Conservation (phyloP, 2,329 filamentous ascomycete genomes). For the Pseudonectria buxi region DNA sequence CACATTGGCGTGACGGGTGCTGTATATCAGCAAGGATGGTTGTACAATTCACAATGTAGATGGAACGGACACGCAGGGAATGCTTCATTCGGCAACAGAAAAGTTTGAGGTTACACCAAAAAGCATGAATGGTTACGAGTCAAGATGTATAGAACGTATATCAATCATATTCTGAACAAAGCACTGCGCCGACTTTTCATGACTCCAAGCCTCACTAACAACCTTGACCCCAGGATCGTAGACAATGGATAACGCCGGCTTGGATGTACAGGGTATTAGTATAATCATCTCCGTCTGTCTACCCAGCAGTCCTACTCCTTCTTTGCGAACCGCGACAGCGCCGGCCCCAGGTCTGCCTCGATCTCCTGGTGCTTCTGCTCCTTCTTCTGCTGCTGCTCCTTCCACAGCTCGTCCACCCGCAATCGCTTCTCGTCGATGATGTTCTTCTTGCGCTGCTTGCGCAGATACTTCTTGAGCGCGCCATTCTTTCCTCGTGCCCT, state of each 20-base stretch:
- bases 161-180: neutral
- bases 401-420: constrained; percentile 75
- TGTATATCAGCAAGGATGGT: constrained; percentile 3
- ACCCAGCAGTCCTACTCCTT: constrained; percentile 41
- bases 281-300: too few relatives aligned
- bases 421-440: constrained; percentile 93
- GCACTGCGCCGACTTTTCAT: too few relatives aligned
- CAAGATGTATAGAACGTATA: constrained; percentile 1
- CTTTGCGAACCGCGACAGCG: constrained; percentile 75
- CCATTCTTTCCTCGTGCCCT: constrained; percentile 84
- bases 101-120: neutral
- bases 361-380: constrained; percentile 56
- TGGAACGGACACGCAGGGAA: too few relatives aligned
- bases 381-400: constrained; percentile 61
- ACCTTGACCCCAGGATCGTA: too few relatives aligned
- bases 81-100: too few relatives aligned
- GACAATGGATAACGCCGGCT: too few relatives aligned
- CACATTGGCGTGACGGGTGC: neutral
- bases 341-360: constrained; percentile 73
- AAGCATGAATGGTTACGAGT: neutral
- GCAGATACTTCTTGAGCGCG: constrained; percentile 75
- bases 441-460: constrained; percentile 89
- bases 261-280: constrained; percentile 16
- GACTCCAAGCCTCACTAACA: too few relatives aligned
- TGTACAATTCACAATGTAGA: too few relatives aligned